Conservation (phyloP, 2,329 filamentous ascomycete genomes). For the Thermothelomyces thermophilus region DNA sequence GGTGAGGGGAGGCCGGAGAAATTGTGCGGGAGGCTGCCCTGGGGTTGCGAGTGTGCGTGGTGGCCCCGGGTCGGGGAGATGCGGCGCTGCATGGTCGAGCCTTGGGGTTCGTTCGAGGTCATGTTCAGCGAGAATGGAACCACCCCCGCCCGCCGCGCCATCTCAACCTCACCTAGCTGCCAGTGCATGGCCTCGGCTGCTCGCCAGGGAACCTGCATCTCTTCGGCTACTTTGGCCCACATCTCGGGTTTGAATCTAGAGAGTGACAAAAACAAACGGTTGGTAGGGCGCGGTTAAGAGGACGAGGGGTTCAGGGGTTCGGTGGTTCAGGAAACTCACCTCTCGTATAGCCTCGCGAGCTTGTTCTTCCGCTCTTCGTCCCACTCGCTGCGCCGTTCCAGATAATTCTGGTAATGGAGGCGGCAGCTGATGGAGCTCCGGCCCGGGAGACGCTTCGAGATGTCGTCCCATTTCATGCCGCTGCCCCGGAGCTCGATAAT, state of each 20-base stretch:
- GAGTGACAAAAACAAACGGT: background rate
- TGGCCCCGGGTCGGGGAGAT: conserved; percentile 16
- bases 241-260: conserved; percentile 91
- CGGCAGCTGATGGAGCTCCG: conserved; percentile 91
- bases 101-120: conserved; percentile 33
- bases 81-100: conserved; percentile 1
- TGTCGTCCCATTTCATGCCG: conserved; percentile 99
- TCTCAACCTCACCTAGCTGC: conserved; percentile 88
- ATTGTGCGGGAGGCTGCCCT: conserved; percentile 41
- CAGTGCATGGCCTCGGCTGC: conserved; percentile 98
- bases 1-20: conserved; percentile 36
- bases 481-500: conserved; percentile 87
- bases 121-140: conserved; percentile 68
- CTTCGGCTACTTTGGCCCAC: conserved; percentile 93
- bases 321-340: conserved; percentile 47
- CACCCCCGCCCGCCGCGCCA: conserved; percentile 86
- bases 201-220: conserved; percentile 92
- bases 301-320: background rate
- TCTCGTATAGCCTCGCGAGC: conserved; percentile 86
- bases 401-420: conserved; percentile 93
- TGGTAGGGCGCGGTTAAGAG: background rate
- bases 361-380: conserved; percentile 98
- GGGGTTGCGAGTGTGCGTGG: conserved; percentile 42
- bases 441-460: conserved; percentile 82
- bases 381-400: conserved; percentile 89